Percentiles rank a stretch among this genome's conserved stretches.
Evolutionary conservation across 2,329 filamentous ascomycete genomes (phyloP).

Genomic region (Periconia sp.): DNA sequence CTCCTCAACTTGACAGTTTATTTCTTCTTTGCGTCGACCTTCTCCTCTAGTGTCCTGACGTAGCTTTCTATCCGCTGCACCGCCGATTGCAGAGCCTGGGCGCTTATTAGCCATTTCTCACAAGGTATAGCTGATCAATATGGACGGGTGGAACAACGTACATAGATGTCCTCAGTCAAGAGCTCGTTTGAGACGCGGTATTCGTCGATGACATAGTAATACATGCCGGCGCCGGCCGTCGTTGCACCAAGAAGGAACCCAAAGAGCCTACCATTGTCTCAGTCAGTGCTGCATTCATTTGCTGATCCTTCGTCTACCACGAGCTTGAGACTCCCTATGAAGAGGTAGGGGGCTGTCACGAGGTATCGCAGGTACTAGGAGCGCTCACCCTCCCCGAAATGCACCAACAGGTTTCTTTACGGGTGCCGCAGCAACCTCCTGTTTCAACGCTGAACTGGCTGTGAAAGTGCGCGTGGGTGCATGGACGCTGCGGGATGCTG

Average conservation of each 20-base stretch:
- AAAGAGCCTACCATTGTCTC: conserved; percentile 67
- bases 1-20: too few relatives aligned
- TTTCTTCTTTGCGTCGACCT: conserved; percentile 62
- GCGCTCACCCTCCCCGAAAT: conserved; percentile 72
- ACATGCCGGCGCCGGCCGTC: conserved; percentile 79
- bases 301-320: too few relatives aligned
- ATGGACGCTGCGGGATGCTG: conserved; percentile 24
- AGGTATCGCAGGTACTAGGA: not conserved
- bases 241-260: conserved; percentile 89
- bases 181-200: conserved; percentile 94
- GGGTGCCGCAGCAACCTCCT: conserved; percentile 48
- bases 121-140: not conserved
- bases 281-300: too few relatives aligned
- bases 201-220: conserved; percentile 91
- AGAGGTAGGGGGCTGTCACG: not conserved
- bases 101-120: conserved; percentile 18
- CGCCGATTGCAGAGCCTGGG: conserved; percentile 78
- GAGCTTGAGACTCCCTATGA: too few relatives aligned
- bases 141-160: conserved; percentile 62
- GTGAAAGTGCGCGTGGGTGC: conserved; percentile 46
- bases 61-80: conserved; percentile 87
- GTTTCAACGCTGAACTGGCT: conserved; percentile 41
- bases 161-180: conserved; percentile 93
- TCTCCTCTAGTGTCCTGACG: conserved; percentile 80
- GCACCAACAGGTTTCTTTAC: conserved; percentile 72